Evolutionary conservation across 495 filamentous ascomycete genomes (phyloP).

Genomic region (Letharia columbiana): DNA sequence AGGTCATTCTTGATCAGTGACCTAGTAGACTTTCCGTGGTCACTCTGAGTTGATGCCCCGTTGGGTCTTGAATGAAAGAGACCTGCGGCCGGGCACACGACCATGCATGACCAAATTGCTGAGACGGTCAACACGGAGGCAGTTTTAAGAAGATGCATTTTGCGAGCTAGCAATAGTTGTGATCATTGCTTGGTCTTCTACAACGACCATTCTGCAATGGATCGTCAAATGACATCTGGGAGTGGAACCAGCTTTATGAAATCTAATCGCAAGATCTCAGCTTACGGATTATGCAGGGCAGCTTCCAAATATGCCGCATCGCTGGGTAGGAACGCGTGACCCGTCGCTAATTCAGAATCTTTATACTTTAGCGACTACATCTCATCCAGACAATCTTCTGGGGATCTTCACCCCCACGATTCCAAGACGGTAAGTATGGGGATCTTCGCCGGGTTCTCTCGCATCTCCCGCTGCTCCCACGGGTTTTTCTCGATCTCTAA

Average conservation of each 20-base stretch:
- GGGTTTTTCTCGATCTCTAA: not conserved
- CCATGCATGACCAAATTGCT: not conserved
- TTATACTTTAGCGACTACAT: not conserved
- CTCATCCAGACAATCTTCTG: not conserved
- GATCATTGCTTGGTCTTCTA: not conserved
- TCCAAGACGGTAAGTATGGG: not conserved
- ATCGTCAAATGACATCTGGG: not conserved
- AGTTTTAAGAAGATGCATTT: not conserved
- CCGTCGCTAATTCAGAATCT: not conserved
- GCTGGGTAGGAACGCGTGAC: not conserved
- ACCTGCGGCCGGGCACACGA: not conserved
- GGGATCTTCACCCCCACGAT: not conserved
- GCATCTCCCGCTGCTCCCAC: not conserved
- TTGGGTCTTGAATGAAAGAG: not conserved
- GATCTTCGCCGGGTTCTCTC: not conserved
- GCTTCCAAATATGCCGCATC: not conserved
- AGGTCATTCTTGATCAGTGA: not conserved
- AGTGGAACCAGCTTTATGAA: not conserved
- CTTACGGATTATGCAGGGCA: not conserved
- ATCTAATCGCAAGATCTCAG: not conserved
- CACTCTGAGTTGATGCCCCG: not conserved
- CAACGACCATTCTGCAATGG: no score
- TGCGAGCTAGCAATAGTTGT: not conserved
- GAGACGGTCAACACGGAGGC: not conserved
- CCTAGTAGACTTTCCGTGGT: not conserved